Percentiles rank a stretch among this genome's conserved stretches.
Evolutionary conservation across 2,329 filamentous ascomycete species (phyloP).

Genomic region (Beauveria pseudobassiana): DNA sequence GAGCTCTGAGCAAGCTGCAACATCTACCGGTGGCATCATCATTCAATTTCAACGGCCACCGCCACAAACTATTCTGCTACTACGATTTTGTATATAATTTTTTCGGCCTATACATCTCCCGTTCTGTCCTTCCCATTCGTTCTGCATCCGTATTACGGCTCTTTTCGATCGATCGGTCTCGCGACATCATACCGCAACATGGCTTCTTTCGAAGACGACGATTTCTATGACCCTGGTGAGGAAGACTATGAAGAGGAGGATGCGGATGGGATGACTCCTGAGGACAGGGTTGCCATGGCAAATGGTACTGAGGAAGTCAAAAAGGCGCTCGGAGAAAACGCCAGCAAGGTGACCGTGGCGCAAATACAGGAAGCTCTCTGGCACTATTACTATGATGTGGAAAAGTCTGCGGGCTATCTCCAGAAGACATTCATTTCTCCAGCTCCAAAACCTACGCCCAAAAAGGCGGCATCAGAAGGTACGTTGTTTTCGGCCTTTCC

Average conservation of each 20-base stretch:
- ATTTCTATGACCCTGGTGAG: conserved; percentile 12
- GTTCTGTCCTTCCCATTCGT: too few species aligned
- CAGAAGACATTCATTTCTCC: conserved; percentile 53
- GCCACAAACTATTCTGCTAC: neutral
- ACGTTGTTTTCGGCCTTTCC: conserved; percentile 19
- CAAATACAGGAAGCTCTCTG: conserved; percentile 87
- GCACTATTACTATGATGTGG: conserved; percentile 93
- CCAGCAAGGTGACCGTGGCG: conserved; percentile 45
- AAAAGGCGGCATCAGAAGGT: conserved; percentile 36
- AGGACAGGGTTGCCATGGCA: conserved; percentile 47
- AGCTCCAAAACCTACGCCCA: conserved; percentile 34
- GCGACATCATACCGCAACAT: conserved; percentile 9
- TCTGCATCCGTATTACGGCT: neutral
- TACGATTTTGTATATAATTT: neutral
- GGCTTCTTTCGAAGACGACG: conserved; percentile 10
- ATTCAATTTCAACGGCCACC: neutral
- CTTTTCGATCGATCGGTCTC: neutral
- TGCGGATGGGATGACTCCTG: conserved; percentile 38
- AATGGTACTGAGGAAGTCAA: conserved; percentile 60
- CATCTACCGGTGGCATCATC: neutral
- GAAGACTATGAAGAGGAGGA: conserved; percentile 40
- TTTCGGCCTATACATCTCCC: neutral
- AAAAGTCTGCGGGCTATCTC: conserved; percentile 76
- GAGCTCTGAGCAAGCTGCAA: neutral
- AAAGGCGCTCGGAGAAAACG: conserved; percentile 53